These are phyloP conservation scores for Flaveria brownii DNA, from an alignment of 129 eudicot species.

Conservation along the genomic window DNA sequence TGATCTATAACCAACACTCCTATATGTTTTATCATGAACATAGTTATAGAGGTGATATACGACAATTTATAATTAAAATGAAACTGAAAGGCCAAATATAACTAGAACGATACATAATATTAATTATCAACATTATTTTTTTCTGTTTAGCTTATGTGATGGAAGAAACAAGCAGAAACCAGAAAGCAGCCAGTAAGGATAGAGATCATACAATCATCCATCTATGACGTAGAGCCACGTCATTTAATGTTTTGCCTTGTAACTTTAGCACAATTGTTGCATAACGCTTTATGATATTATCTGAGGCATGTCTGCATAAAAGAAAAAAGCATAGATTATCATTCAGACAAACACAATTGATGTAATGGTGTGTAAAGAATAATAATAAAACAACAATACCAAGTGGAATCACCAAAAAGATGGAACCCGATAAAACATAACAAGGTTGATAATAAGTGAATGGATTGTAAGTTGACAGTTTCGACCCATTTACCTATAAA, in stretches of 20 bases:
- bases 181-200: not conserved
- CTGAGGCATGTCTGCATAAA: slow-evolving; percentile 23
- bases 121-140: not conserved
- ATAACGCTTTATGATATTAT: slow-evolving; percentile 9
- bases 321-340: not conserved
- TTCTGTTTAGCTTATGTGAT: not conserved
- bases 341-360: not conserved
- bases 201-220: slow-evolving; percentile 32
- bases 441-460: not conserved
- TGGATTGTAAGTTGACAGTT: not conserved
- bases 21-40: too few species aligned
- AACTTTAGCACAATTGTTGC: slow-evolving; percentile 11
- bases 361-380: not conserved
- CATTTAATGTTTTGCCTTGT: slow-evolving; percentile 13
- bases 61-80: too few species aligned
- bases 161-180: not conserved
- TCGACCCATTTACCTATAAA: not conserved
- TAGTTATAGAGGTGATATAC: too few species aligned
- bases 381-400: too few species aligned
- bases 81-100: too few species aligned
- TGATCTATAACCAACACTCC: too few species aligned
- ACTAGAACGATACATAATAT: not conserved
- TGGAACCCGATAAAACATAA: not conserved
- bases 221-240: slow-evolving; percentile 24
- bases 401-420: not conserved